Evolutionary conservation across 176 grass and related monocot genomes (phyloP).

Genomic region (Juncus inflexus): DNA sequence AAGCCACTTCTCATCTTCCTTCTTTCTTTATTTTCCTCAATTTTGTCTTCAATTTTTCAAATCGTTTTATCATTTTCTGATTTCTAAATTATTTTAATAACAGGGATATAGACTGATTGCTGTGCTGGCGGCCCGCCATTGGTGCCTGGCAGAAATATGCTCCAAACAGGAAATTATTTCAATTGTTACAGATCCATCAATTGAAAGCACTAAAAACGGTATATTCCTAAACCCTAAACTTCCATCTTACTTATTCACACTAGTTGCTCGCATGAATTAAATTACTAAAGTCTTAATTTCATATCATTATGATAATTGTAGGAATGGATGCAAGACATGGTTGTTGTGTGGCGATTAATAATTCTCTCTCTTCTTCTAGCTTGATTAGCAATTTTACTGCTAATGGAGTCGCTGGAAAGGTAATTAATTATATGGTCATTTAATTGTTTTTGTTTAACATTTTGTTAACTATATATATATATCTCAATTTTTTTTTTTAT

Average conservation of each 20-base stretch:
- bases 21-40: conserved; percentile 19
- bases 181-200: conserved; percentile 59
- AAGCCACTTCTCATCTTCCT: conserved; percentile 12
- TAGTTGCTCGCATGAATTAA: conserved; percentile 4
- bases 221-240: neutral
- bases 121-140: conserved; percentile 56
- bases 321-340: conserved; percentile 69
- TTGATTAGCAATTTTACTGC: conserved; percentile 59
- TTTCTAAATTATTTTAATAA: conserved; percentile 2
- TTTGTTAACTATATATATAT: too few species aligned
- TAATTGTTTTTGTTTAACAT: too few species aligned
- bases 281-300: neutral
- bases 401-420: conserved; percentile 53
- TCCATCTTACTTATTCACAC: neutral
- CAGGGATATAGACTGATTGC: conserved; percentile 76
- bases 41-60: neutral
- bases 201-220: conserved; percentile 76
- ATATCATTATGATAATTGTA: conserved; percentile 21
- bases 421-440: conserved; percentile 14
- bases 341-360: conserved; percentile 67
- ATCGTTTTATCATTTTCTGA: conserved; percentile 16
- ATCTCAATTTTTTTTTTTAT: neutral
- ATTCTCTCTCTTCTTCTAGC: conserved; percentile 53
- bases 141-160: conserved; percentile 80
- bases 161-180: conserved; percentile 65